A percentile compares a stretch with the other conserved stretches of the same genome.
phyloP scores from a whole-genome alignment of 2,329 filamentous ascomycete species.

The Aspergillus nomiae region DNA sequence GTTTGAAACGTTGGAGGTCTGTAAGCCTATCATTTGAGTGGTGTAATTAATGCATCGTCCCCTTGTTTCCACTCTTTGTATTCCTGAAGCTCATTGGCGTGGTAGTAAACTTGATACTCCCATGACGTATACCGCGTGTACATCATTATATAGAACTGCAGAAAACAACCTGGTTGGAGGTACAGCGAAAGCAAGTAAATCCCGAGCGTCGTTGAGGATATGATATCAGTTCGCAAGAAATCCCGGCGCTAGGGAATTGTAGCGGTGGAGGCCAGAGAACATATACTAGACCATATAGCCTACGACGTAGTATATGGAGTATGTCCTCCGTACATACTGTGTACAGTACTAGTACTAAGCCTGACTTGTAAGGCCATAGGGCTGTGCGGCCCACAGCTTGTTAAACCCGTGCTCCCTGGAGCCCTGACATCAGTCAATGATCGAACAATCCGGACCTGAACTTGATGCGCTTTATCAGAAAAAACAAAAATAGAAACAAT shows the following conservation, averaged over 20 bases:
- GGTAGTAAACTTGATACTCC: not conserved
- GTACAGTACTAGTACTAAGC: not conserved
- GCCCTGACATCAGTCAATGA: not conserved
- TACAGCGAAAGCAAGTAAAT: not conserved
- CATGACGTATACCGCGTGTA: not conserved
- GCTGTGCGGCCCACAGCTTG: constrained; percentile 7
- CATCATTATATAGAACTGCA: not conserved
- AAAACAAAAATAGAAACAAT: constrained; percentile 4
- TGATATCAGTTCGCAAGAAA: constrained; percentile 1
- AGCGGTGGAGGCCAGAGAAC: not conserved
- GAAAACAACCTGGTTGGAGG: not conserved
- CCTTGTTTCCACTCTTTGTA: not conserved
- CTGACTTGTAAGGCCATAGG: constrained; percentile 5
- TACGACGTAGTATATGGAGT: no score
- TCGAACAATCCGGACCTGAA: not conserved
- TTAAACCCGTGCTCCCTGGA: not conserved
- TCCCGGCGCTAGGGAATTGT: not conserved
- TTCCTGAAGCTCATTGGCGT: not conserved
- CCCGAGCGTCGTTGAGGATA: not conserved
- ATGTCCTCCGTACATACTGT: no score
- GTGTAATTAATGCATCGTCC: not conserved
- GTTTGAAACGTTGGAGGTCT: not conserved
- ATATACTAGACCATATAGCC: not conserved
- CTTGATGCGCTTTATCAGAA: not conserved
- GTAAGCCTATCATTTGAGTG: not conserved